These are phyloP conservation scores for Glycine latifolia DNA, from an alignment of 306 rosid species.

Conservation along the genomic window DNA sequence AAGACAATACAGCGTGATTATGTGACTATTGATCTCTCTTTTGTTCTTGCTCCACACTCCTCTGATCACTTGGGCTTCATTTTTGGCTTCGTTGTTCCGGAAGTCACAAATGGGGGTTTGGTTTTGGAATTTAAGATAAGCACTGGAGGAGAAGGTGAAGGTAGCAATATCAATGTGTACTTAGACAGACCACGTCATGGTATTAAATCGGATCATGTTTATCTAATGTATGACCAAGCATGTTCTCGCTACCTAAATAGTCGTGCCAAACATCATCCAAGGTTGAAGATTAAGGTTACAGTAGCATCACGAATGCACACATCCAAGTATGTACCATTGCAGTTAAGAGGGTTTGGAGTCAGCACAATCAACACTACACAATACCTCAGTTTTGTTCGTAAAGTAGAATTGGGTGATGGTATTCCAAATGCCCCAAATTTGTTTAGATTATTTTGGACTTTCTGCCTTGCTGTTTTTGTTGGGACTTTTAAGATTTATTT, in stretches of 20 bases:
- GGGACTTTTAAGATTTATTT: not conserved
- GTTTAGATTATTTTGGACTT: not conserved
- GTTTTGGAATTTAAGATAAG: slow-evolving; percentile 13
- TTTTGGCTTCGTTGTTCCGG: slow-evolving; percentile 29
- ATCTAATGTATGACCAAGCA: slow-evolving; percentile 13
- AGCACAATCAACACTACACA: not conserved
- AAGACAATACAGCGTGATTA: not conserved
- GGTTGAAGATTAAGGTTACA: slow-evolving; percentile 28
- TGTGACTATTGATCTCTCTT: slow-evolving; percentile 29
- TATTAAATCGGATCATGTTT: slow-evolving; percentile 38
- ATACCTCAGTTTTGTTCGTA: not conserved
- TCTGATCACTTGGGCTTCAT: slow-evolving; percentile 2
- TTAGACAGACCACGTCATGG: not conserved
- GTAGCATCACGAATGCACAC: slow-evolving; percentile 7
- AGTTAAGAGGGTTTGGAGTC: slow-evolving; percentile 38
- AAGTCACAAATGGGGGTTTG: not conserved
- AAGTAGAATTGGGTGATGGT: not conserved
- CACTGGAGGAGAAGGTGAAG: not conserved
- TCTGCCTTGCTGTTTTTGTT: not conserved
- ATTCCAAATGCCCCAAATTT: not conserved
- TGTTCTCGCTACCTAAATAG: slow-evolving; percentile 11
- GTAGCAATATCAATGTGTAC: not conserved
- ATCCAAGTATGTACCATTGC: not conserved
- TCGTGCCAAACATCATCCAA: not conserved
- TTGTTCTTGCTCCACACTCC: not conserved